These are phyloP conservation scores for Avena insularis DNA, from an alignment of 176 grass and related monocot genomes.

Conservation along the genomic window DNA sequence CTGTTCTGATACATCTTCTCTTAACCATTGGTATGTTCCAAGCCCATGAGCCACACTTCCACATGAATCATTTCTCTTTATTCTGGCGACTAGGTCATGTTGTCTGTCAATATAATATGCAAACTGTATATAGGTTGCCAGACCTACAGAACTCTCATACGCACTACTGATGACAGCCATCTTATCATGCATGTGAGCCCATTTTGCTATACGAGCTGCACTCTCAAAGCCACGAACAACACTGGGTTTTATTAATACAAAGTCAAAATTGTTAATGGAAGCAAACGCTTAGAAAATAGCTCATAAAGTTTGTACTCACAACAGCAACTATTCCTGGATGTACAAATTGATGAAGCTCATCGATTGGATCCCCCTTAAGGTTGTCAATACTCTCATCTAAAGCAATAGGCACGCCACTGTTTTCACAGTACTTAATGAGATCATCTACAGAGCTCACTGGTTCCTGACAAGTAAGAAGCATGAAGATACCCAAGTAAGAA, in stretches of 20 bases:
- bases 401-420: constrained; percentile 79
- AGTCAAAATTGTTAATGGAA: constrained; percentile 50
- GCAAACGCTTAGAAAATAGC: constrained; percentile 40
- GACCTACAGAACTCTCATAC: constrained; percentile 91
- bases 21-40: constrained; percentile 96
- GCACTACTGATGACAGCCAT: constrained; percentile 87
- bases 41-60: constrained; percentile 69
- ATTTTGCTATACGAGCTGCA: constrained; percentile 83
- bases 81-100: constrained; percentile 56
- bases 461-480: constrained; percentile 68
- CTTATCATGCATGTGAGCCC: constrained; percentile 88
- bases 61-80: constrained; percentile 60
- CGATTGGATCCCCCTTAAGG: constrained; percentile 71
- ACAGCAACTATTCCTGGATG: constrained; percentile 96
- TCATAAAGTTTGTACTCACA: constrained; percentile 58
- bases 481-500: constrained; percentile 44
- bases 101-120: constrained; percentile 77
- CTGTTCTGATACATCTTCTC: constrained; percentile 83
- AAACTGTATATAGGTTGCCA: constrained; percentile 83
- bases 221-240: constrained; percentile 89
- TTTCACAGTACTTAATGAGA: constrained; percentile 89
- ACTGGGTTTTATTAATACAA: constrained; percentile 83
- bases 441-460: constrained; percentile 72
- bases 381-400: constrained; percentile 91
- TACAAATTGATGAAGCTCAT: constrained; percentile 70